A percentile compares a stretch with the other conserved stretches of the same genome.
These are phyloP conservation scores for Tylopilus intermedius DNA, from an alignment of 768 basidiomycete species.

Conservation along the genomic window DNA sequence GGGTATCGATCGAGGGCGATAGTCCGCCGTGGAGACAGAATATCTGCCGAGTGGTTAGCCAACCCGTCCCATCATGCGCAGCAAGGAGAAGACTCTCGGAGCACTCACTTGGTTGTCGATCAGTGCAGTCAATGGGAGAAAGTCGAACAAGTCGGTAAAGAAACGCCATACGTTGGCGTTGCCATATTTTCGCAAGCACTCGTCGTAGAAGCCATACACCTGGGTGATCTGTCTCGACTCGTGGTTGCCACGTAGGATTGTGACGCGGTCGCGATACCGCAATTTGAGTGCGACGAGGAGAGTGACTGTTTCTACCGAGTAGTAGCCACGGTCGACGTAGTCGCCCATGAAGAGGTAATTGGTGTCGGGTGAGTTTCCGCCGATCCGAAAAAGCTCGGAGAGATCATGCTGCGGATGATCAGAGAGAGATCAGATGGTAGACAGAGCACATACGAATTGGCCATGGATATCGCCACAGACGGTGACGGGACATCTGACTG, in stretches of 20 bases:
- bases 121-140: constrained; percentile 91
- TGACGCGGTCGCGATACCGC: constrained; percentile 96
- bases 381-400: constrained; percentile 96
- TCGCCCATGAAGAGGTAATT: constrained; percentile 99
- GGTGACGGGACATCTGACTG: constrained; percentile 96
- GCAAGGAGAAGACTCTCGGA: background rate
- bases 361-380: constrained; percentile 97
- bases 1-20: constrained; percentile 98
- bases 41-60: constrained; percentile 54
- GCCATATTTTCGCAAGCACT: constrained; percentile 98
- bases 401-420: constrained; percentile 82
- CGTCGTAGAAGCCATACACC: constrained; percentile 99
- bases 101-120: constrained; percentile 96
- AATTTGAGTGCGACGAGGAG: constrained; percentile 95
- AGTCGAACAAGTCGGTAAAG: constrained; percentile 99
- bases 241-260: constrained; percentile 97
- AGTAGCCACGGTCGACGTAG: constrained; percentile 98
- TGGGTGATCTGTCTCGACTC: constrained; percentile 99
- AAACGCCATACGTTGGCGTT: constrained; percentile 99
- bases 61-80: background rate
- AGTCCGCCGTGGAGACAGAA: constrained; percentile 98
- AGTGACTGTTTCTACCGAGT: constrained; percentile 98
- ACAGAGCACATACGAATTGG: constrained; percentile 81
- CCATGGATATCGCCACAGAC: constrained; percentile 99
- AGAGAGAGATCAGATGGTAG: constrained; percentile 18